Base-by-base conservation (phyloP, 1,139 yeast species). In the Geotrichum carabidarum region DNA sequence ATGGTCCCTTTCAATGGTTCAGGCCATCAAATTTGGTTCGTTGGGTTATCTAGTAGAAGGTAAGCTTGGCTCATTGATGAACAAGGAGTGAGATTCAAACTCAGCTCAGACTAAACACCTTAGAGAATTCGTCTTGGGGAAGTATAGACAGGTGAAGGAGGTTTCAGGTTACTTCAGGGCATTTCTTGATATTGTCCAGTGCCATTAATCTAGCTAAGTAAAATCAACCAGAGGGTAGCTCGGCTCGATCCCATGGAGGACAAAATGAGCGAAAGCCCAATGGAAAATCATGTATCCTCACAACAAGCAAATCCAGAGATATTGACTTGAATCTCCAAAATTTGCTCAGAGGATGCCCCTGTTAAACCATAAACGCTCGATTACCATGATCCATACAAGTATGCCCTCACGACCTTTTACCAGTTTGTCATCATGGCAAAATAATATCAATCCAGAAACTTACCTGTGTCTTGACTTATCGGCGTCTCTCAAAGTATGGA, bases 401-500 rank as follows among this genome's bases (percentile, higher is more conserved):
- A 18, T 27, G 15, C 43, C 22, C 27, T 43, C 48, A 41, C 53
- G 53, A 36, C 53, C 53, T 50, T 50, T 44, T 50, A 50, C 53
- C 53, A 50, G 36, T 43, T 49, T 14, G 44, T 43, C 14, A 34
- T 17, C 44, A 12, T 27, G 34, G 14, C 41, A 14, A 8, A 27
- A 40, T 31, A 40, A 8, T 5, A 17, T 11, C 7, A 37, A 30
- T 14, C n/a, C 18, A 22, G n/a, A 48, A 37, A 31, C 50, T 36
- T 47, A 38, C 51, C 14, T 38, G 31, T 18, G 5, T 4, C 8
- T 31, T 40, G 22, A 22, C 32, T 37, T 47, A 47, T 37, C 50
- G 35, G 17, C 56, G 79, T 64, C 93, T 80, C 59, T 76, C 82
- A 71, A 89, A 91, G 70, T 84, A 88, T 14, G 80, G 78, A 1